Evolutionary conservation across 2,329 filamentous ascomycete species (phyloP).

Genomic region (Aspergillus arachidicola): DNA sequence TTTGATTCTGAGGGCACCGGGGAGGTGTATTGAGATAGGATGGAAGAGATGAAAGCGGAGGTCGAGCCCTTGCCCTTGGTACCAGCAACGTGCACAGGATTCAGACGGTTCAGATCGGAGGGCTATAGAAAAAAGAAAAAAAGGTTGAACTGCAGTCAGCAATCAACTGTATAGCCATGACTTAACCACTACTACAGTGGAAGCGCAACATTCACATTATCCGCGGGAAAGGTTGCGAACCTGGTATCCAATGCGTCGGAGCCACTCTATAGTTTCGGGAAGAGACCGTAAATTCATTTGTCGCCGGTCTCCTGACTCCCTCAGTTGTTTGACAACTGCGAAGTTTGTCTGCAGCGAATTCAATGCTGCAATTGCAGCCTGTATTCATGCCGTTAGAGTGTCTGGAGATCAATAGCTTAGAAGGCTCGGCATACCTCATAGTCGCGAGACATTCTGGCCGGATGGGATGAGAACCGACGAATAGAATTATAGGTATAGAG

Average conservation of each 20-base stretch:
- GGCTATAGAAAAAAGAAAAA: conserved; percentile 49
- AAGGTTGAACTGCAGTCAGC: conserved; percentile 8
- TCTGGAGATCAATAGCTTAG: not conserved
- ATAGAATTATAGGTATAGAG: conserved; percentile 14
- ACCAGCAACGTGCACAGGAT: conserved; percentile 80
- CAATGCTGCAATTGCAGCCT: conserved; percentile 73
- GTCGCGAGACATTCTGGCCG: conserved; percentile 40
- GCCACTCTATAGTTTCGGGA: conserved; percentile 80
- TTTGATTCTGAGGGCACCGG: conserved; percentile 39
- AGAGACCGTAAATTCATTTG: conserved; percentile 74
- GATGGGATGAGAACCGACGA: conserved; percentile 33
- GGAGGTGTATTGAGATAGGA: conserved; percentile 66
- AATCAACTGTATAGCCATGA: not conserved
- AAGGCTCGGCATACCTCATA: conserved; percentile 37
- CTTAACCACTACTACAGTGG: not conserved
- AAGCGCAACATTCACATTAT: not conserved
- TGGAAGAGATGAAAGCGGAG: conserved; percentile 78
- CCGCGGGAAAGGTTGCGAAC: conserved; percentile 50
- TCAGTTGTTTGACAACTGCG: conserved; percentile 73
- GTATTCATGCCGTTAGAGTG: conserved; percentile 22
- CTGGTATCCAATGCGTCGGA: conserved; percentile 73
- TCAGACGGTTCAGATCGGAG: conserved; percentile 62
- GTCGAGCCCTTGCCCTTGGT: conserved; percentile 95
- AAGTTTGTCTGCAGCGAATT: conserved; percentile 80
- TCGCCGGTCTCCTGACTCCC: conserved; percentile 65